A percentile compares a stretch with the other conserved stretches of the same genome.
Evolutionary conservation across 441 rosid genomes (phyloP).

Genomic region (Pelargonium citronellum): DNA sequence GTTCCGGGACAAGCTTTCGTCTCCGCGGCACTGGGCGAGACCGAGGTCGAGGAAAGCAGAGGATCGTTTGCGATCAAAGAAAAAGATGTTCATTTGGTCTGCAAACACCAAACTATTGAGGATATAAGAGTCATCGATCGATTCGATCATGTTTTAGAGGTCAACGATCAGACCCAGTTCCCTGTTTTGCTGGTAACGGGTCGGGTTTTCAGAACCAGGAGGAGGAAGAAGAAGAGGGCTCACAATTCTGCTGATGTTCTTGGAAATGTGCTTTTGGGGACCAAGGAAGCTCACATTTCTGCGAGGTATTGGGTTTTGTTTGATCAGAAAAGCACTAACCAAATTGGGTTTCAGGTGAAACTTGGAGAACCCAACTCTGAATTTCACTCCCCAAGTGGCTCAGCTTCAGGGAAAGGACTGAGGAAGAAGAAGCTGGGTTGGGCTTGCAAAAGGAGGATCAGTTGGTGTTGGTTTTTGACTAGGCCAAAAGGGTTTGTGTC

Average conservation of each 20-base stretch:
- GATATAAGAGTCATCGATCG: constrained; percentile 34
- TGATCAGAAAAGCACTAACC: constrained; percentile 38
- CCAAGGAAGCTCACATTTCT: constrained; percentile 13
- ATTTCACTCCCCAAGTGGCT: constrained; percentile 9
- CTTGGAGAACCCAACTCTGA: constrained; percentile 32
- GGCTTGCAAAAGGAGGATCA: constrained; percentile 27
- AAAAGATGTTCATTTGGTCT: constrained; percentile 30
- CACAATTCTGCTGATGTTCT: constrained; percentile 15
- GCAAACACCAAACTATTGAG: constrained; percentile 47
- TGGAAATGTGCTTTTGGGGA: constrained; percentile 16
- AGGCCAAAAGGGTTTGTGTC: constrained; percentile 35
- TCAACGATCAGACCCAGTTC: constrained; percentile 9
- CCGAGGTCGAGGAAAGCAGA: constrained; percentile 64
- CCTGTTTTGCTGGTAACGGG: constrained; percentile 46
- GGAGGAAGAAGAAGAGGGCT: constrained; percentile 19
- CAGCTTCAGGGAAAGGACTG: constrained; percentile 21
- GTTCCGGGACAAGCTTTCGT: constrained; percentile 51
- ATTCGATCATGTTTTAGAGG: constrained; percentile 14
- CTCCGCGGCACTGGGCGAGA: constrained; percentile 50
- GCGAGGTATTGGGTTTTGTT: constrained; percentile 41
- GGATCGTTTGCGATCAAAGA: constrained; percentile 54
- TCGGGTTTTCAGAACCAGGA: constrained; percentile 28
- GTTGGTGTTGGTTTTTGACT: constrained; percentile 31
- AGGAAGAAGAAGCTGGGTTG: constrained; percentile 32
- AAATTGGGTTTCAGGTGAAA: constrained; percentile 43